These are phyloP conservation scores for Saccharomyces uvarum DNA, from an alignment of 1,139 yeast genomes.

Conservation along the genomic window DNA sequence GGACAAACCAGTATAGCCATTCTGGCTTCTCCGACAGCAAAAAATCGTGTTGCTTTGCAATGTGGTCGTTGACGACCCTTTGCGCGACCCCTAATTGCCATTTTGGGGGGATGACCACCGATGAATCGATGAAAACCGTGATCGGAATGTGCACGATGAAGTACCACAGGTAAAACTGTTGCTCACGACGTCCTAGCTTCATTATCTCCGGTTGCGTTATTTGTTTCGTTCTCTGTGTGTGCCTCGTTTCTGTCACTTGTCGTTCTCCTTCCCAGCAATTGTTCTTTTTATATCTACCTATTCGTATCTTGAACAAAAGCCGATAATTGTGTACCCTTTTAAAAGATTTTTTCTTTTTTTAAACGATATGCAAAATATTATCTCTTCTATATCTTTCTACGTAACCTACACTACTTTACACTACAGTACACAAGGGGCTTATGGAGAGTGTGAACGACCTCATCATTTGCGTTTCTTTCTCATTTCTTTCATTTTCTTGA, in stretches of 20 bases:
- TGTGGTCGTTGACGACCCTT: slow-evolving; percentile 35
- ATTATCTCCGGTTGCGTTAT: not conserved
- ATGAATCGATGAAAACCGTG: slow-evolving; percentile 66
- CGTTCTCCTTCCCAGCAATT: not conserved
- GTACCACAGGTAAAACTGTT: slow-evolving; percentile 43
- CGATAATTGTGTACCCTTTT: not conserved
- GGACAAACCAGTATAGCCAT: slow-evolving; percentile 69
- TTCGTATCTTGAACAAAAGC: not conserved
- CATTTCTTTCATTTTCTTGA: slow-evolving; percentile 53
- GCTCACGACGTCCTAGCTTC: slow-evolving; percentile 6
- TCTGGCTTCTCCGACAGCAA: slow-evolving; percentile 48
- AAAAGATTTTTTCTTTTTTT: not conserved
- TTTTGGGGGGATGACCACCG: slow-evolving; percentile 57
- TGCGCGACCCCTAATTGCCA: slow-evolving; percentile 26
- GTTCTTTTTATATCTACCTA: not conserved
- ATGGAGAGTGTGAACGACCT: not conserved
- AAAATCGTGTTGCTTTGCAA: slow-evolving; percentile 59
- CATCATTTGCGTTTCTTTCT: slow-evolving; percentile 9
- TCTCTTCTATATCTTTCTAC: not conserved
- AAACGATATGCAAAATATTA: not conserved
- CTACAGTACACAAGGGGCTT: not conserved
- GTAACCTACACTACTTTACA: not conserved
- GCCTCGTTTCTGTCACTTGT: not conserved
- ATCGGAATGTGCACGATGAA: slow-evolving; percentile 62
- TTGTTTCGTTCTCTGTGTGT: not conserved